phyloP scores from a whole-genome alignment of 352 stramenopile species.

The Phytophthora nicotianae region DNA sequence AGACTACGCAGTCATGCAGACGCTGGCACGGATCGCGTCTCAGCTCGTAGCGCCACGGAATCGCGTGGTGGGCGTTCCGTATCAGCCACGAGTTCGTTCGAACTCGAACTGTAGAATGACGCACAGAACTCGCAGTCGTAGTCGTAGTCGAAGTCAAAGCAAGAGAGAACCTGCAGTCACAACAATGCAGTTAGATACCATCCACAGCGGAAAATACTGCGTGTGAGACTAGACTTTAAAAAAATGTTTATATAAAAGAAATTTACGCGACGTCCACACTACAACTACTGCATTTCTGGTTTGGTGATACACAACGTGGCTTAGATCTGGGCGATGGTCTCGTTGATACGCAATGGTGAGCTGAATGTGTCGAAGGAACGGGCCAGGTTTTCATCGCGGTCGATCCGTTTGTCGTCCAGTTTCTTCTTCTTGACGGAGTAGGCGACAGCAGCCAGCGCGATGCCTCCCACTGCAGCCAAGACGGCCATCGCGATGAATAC shows the following conservation, averaged over 20 bases:
- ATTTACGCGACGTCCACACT: too few relatives aligned
- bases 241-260: too few relatives aligned
- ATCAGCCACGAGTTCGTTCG: conserved; percentile 24
- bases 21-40: conserved; percentile 44
- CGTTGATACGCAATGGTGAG: conserved; percentile 32
- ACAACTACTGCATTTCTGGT: background rate
- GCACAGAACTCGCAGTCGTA: conserved; percentile 8
- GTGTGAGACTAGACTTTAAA: background rate
- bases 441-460: conserved; percentile 31
- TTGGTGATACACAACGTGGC: background rate
- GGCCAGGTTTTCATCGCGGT: conserved; percentile 26
- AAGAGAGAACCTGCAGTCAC: conserved; percentile 7
- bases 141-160: conserved; percentile 1
- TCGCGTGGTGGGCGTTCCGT: conserved; percentile 20
- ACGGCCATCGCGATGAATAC: conserved; percentile 32
- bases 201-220: background rate
- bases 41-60: conserved; percentile 33
- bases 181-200: conserved; percentile 5
- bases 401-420: conserved; percentile 33
- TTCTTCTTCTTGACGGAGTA: conserved; percentile 37
- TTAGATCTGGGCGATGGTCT: conserved; percentile 45
- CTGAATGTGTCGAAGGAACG: conserved; percentile 37
- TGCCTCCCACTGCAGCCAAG: conserved; percentile 24
- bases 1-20: conserved; percentile 70
- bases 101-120: conserved; percentile 27